Base-by-base conservation (phyloP, 768 basidiomycete genomes). In the Boletus reticulatus region DNA sequence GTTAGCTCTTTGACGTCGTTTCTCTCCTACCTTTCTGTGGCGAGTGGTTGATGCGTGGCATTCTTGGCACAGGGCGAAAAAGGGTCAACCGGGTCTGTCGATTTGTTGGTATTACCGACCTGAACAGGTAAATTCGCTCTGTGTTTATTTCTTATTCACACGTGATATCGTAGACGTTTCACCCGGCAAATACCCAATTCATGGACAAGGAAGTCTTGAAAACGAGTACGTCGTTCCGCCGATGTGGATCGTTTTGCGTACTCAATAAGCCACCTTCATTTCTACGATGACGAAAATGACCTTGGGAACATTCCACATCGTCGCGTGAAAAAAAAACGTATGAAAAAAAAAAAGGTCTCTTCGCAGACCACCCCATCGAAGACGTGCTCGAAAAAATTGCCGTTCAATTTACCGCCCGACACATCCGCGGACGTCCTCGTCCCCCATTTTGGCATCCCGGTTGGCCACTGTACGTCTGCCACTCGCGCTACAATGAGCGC, bases 131-230 rank as follows among this genome's bases (percentile, higher is more conserved):
- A 58, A 57, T 48, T 27, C 27, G 27, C 3, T 8, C 6, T 27
- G 27, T 27, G 27, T 27, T 29, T 48, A 4, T 44, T 37, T 53
- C 51, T 59, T 54, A 56, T 46, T 49, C 52, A 32, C 46, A 16
- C 24, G n/a, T 17, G 34, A 59, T 60, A 55, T 57, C 44, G 46
- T 57, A 96, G 85, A 98, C 93, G 5, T 87, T 87, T 57, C 95
- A 98, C 68, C 81, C 88, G 4, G 80, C 87, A 2, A 79, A 84
- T 46, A 79, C 89, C 24, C 80, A 82, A 53, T 98, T 98, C 74
- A 94, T 87, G 85, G 90, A 94, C 72, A 80, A 84, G 54, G 95
- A 98, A 72, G 84, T 96, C 0, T 94, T 94, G 78, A 96, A 96
- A 76, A 93, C 93, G n/a, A 85, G 92, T 90, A 70, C 65, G 62